Base-by-base conservation (phyloP, 2,329 filamentous ascomycete species). In the Fusarium buharicum region DNA sequence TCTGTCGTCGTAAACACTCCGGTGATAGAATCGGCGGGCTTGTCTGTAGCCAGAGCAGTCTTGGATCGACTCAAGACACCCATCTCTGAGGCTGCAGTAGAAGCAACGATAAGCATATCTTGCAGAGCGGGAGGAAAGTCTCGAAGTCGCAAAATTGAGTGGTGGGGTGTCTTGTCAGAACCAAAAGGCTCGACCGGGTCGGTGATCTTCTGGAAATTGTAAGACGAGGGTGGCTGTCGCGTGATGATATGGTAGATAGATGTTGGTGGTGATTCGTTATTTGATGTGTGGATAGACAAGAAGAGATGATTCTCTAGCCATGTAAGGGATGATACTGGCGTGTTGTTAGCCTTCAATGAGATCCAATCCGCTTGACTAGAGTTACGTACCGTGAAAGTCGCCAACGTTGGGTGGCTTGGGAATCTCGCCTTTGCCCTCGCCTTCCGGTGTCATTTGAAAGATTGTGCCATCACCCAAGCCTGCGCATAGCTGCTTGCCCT, bases 241-340 rank as follows among this genome's bases (percentile, higher is more conserved):
- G 86, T 90, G 54, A 97, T 87, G 50, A 96, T 81, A 73, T 96
- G 89, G 71, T 93, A 96, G n/a, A 84, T 82, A 1, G 91, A 92
- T 22, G 84, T 77, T 6, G 87, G 85, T 9, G 82, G 80, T 22
- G 82, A 80, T 34, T 84, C 83, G 51, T 82, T 81, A 59, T 83
- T 84, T 27, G 83, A 79, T n/a, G 90, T 92, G 75, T 97, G 90
- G 18, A 95, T 85, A 51, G 89, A 83, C 39, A 98, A 81, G 73
- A 97, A 96, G 3, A 94, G 79, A 68, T 96, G 80, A 67, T 95
- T 97, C 71, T 95, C 91, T 17, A 98, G 83, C 95, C 96, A 99
- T 33, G 84, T 84, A 36, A 99, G 82, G 14, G 90, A 90, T 4
- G 92, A 91, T 3, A 96, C 91, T 89, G 53, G 18, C 16, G 24